Evolutionary conservation across 371 early-diverging fungal genomes (phyloP).

Genomic region (Lichtheimia corymbifera): DNA sequence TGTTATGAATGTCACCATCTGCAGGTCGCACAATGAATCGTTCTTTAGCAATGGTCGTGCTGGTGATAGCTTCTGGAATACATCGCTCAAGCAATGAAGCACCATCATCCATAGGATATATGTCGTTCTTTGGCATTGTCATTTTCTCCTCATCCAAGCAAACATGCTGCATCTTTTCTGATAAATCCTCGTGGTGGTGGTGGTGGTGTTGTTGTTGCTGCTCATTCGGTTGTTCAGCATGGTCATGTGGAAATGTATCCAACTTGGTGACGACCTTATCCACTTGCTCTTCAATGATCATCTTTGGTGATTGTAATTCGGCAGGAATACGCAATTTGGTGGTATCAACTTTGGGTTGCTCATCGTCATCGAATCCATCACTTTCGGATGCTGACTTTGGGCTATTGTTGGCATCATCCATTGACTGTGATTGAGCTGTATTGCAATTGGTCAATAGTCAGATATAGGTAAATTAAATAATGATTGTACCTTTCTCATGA

Average conservation of each 20-base stretch:
- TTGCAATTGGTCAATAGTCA: too few relatives aligned
- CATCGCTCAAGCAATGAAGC: conserved; percentile 40
- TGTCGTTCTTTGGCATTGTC: conserved; percentile 24
- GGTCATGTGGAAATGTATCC: conserved; percentile 26
- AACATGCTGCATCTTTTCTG: neutral
- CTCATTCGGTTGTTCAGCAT: neutral
- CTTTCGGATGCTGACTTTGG: neutral
- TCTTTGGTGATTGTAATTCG: conserved; percentile 52
- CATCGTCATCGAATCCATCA: conserved; percentile 54
- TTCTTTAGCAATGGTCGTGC: conserved; percentile 50
- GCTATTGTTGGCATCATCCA: too few relatives aligned
- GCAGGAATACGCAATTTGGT: conserved; percentile 33
- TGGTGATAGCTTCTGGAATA: conserved; percentile 48
- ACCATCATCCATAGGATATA: conserved; percentile 42
- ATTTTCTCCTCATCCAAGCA: neutral
- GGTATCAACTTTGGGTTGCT: conserved; percentile 18
- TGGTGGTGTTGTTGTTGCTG: neutral
- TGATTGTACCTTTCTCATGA: conserved; percentile 11
- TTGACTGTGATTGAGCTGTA: too few relatives aligned
- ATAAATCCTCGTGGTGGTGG: neutral
- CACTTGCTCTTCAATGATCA: conserved; percentile 56
- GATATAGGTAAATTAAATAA: too few relatives aligned
- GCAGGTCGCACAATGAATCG: conserved; percentile 51
- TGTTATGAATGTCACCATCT: conserved; percentile 40
- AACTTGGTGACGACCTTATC: conserved; percentile 53